Base-by-base conservation (phyloP, 1,139 yeast species). In the Saccharomyces hybrid region DNA sequence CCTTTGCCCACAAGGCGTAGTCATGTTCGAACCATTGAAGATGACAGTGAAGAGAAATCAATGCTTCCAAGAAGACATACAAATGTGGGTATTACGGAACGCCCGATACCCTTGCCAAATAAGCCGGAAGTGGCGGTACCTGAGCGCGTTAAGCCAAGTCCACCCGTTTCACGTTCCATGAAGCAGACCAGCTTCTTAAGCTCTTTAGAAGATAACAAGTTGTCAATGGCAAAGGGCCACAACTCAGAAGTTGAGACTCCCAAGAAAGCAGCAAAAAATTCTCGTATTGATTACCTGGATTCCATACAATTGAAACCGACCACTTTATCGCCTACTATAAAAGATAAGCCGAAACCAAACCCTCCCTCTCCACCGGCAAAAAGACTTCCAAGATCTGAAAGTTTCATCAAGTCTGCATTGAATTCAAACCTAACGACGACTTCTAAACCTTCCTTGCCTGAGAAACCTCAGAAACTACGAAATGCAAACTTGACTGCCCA, bases 381-480 rank as follows among this genome's bases (percentile, higher is more conserved):
- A 16, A 55, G 32, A 14, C 14, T 51, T 47, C 58, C 62, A 11
- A 53, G 55, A 14, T 54, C 62, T 8, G 64, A 58, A 26, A 60
- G 60, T 50, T 58, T 62, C 25, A 62, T 64, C 42, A 56, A 54
- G 19, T 61, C 65, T 6, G 63, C 64, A 46, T 44, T 62, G 28
- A 63, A 64, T 55, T 65, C 58, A 55, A 46, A 34, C 11, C 25
- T 26, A 2, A 16, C 27, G 11, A 16, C 23, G 14, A 5, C 27
- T 28, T 49, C 52, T 9, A 50, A 50, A 7, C 52, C 52, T 13
- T 50, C 52, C 31, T 29, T 50, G 25, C 52, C 52, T 13, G 52
- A 50, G 25, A 25, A 38, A 23, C 25, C 28, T 11, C 38, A 51
- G 9, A 52, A 49, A 14, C 25, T 51, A 9, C 50, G 53, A n/a